Evolutionary conservation across 495 filamentous ascomycete species (phyloP), one percentile per base, ranked within the genome.

Genomic region (Xylaria bambusicola): DNA sequence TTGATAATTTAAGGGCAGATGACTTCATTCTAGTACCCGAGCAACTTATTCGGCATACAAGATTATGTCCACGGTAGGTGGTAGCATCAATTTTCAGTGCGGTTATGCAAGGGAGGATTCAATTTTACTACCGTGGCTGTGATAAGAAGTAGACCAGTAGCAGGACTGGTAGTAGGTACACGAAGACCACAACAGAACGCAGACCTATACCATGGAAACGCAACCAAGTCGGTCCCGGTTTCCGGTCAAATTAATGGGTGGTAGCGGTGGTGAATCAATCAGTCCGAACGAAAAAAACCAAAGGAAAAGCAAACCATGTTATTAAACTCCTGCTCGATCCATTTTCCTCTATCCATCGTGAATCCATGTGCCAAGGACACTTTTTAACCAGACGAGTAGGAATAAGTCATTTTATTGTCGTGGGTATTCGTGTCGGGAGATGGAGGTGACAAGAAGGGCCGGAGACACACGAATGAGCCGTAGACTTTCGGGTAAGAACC

Each of bases 41-140:
- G n/a, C n/a, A n/a, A n/a, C n/a, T n/a, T n/a, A n/a, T n/a, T n/a
- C n/a, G n/a, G n/a, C n/a, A n/a, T n/a, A n/a, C n/a, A n/a, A n/a
- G n/a, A n/a, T n/a, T n/a, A n/a, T n/a, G n/a, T 4, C 24, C 6
- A 26, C 6, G 29, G 29, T 33, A 33, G 17, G 1, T 2, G 9
- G 7, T 24, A 13, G 2, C 21, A 53, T 18, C 10, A 20, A 0
- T 21, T 41, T 20, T 54, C 24, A 33, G 10, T 12, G 35, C 23
- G 1, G 9, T 42, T 41, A 40, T 52, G 33, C 17, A 42, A 52
- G 21, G 27, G 12, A n/a, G 12, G 12, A 31, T 4, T 53, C 50
- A 12, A 53, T 53, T 53, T 35, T 41, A 53, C 52, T 36, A 54
- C 52, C 26, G 36, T 54, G 38, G 33, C 52, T 42, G 38, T 54